phyloP scores from a whole-genome alignment of 2,329 filamentous ascomycete species.

The Fusarium proliferatum region DNA sequence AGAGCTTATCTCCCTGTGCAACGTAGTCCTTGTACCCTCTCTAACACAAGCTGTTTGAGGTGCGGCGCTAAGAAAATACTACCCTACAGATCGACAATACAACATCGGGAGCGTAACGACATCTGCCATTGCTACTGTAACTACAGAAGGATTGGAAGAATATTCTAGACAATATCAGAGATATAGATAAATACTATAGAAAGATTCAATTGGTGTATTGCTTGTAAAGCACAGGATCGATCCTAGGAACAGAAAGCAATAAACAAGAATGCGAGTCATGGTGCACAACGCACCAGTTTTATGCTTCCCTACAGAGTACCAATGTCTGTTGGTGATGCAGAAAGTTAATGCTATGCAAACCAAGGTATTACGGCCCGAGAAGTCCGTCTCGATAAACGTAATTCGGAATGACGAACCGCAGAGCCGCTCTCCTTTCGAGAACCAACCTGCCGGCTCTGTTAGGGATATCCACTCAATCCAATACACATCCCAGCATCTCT shows the following conservation, averaged over 20 bases:
- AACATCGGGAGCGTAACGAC: background rate
- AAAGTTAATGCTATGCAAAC: slow-evolving; percentile 1
- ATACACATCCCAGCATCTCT: background rate
- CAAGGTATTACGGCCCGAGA: background rate
- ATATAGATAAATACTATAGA: background rate
- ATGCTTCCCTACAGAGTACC: background rate
- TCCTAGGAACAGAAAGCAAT: background rate
- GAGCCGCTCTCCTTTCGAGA: background rate
- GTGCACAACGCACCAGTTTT: background rate
- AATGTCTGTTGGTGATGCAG: background rate
- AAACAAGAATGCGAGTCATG: background rate
- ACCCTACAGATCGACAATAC: slow-evolving; percentile 13
- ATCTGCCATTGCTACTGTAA: background rate
- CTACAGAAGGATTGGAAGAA: background rate
- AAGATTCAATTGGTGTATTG: fast-evolving
- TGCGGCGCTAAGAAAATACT: background rate
- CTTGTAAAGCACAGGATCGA: background rate
- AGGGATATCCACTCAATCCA: background rate
- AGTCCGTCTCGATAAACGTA: background rate
- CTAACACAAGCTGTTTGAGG: slow-evolving; percentile 21
- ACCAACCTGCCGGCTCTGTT: background rate
- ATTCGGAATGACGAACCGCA: background rate
- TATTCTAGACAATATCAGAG: background rate
- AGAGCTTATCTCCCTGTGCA: slow-evolving; percentile 4
- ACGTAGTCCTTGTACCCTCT: background rate